Evolutionary conservation across 768 basidiomycete genomes (phyloP).

Genomic region (Mycena olivaceomarginata): DNA sequence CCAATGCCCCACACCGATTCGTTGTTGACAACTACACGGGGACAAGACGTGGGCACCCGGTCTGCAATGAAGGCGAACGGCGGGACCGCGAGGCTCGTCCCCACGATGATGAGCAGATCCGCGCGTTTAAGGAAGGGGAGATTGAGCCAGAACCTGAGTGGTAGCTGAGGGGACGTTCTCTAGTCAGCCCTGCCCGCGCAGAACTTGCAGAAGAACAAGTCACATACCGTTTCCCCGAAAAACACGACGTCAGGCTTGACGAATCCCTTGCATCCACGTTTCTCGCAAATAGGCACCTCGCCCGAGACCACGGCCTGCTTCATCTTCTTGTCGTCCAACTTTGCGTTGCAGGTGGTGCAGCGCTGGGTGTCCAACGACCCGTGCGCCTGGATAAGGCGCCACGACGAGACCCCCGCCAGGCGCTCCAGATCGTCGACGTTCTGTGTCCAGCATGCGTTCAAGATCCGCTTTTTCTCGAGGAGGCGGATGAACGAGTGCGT

Average conservation of each 20-base stretch:
- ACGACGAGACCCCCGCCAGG: conserved; percentile 20
- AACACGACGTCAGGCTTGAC: conserved; percentile 38
- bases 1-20: conserved; percentile 27
- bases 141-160: conserved; percentile 37
- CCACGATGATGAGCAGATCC: conserved; percentile 28
- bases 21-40: conserved; percentile 32
- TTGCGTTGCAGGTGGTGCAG: conserved; percentile 29
- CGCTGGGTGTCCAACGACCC: conserved; percentile 33
- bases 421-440: conserved; percentile 32
- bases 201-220: not conserved
- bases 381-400: conserved; percentile 37
- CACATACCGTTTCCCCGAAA: conserved; percentile 27
- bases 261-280: conserved; percentile 30
- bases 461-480: conserved; percentile 14
- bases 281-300: conserved; percentile 24
- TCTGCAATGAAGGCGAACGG: conserved; percentile 31
- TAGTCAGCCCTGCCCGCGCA: not conserved
- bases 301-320: conserved; percentile 30
- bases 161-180: not conserved
- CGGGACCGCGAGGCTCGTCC: conserved; percentile 39
- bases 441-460: conserved; percentile 29
- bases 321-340: conserved; percentile 34
- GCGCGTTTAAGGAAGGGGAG: conserved; percentile 28
- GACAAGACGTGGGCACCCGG: conserved; percentile 24
- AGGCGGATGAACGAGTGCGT: conserved; percentile 39